A percentile compares a stretch with the other conserved stretches of the same genome.
phyloP scores from a whole-genome alignment of 2,329 filamentous ascomycete genomes.

The Talaromyces sp. region DNA sequence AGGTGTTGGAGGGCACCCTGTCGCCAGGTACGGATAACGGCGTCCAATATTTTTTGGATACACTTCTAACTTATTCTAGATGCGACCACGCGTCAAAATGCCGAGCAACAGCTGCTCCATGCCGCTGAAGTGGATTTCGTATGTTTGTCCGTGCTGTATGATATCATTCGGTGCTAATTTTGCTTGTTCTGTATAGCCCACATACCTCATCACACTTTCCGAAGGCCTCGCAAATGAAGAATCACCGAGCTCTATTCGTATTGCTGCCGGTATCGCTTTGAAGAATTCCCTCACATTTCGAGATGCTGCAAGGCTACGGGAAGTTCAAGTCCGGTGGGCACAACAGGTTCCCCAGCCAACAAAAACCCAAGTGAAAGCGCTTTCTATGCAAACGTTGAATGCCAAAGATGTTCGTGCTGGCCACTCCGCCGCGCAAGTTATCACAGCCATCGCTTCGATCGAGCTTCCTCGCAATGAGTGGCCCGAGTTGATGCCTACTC shows the following conservation, averaged over 20 bases:
- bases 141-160: conserved; percentile 36
- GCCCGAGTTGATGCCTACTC: conserved; percentile 78
- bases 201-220: conserved; percentile 88
- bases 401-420: conserved; percentile 78
- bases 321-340: conserved; percentile 91
- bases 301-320: conserved; percentile 78
- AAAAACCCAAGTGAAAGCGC: conserved; percentile 80
- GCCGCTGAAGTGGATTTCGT: conserved; percentile 96
- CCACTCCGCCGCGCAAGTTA: conserved; percentile 86
- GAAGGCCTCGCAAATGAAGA: conserved; percentile 90
- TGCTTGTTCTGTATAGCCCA: conserved; percentile 53
- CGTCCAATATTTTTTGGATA: conserved; percentile 28
- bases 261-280: conserved; percentile 88
- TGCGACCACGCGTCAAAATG: conserved; percentile 79
- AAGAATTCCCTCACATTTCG: conserved; percentile 98
- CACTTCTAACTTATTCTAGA: conserved; percentile 49
- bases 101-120: conserved; percentile 88
- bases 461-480: conserved; percentile 91
- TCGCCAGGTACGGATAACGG: conserved; percentile 66
- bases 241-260: conserved; percentile 75
- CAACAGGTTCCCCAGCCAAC: conserved; percentile 72
- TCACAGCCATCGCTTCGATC: conserved; percentile 88
- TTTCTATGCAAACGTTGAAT: conserved; percentile 79
- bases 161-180: conserved; percentile 15
- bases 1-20: conserved; percentile 94